Conservation (phyloP, 805 yeast species). For the Lipomyces japonicus region DNA sequence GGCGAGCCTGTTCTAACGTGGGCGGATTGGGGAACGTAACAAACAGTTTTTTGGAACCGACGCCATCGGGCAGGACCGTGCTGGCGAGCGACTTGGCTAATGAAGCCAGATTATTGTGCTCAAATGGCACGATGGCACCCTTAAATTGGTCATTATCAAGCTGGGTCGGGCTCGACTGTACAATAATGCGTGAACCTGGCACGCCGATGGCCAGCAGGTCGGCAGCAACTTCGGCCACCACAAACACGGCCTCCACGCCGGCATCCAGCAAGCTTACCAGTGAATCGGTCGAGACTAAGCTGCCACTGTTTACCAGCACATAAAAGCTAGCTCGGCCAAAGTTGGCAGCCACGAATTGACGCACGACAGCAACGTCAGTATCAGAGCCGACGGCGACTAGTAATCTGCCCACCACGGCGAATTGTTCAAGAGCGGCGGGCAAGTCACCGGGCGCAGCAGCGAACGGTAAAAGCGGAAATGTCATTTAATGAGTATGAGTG, state of each 20-base stretch:
- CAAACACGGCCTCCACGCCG: conserved; percentile 53
- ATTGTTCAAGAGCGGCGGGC: conserved; percentile 4
- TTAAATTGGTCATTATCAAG: conserved; percentile 7
- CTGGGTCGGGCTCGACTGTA: conserved; percentile 29
- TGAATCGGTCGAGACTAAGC: conserved; percentile 41
- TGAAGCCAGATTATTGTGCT: conserved; percentile 7
- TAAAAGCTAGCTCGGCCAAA: conserved; percentile 33
- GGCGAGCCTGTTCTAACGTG: conserved; percentile 10
- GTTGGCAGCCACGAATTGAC: conserved; percentile 8
- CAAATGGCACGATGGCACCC: conserved; percentile 25
- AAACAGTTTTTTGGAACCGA: conserved; percentile 27
- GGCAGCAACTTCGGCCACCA: conserved; percentile 35
- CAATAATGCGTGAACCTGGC: conserved; percentile 48
- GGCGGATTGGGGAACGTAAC: conserved; percentile 22
- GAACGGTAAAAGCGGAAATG: conserved; percentile 16
- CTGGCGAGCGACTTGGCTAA: conserved; percentile 19
- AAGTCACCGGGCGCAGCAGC: conserved; percentile 1
- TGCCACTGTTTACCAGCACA: conserved; percentile 30
- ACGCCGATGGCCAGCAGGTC: conserved; percentile 47
- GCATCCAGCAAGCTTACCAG: conserved; percentile 54
- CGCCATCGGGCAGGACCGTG: conserved; percentile 16
- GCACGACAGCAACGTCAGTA: conserved; percentile 8
- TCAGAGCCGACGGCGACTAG: conserved; percentile 13
- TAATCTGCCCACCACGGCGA: conserved; percentile 16
- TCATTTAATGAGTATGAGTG: conserved; percentile 2